Evolutionary conservation across 202 grass and related monocot genomes (phyloP), one percentile per base, ranked within the genome.

Genomic region (Dendrocalamus latiflorus): DNA sequence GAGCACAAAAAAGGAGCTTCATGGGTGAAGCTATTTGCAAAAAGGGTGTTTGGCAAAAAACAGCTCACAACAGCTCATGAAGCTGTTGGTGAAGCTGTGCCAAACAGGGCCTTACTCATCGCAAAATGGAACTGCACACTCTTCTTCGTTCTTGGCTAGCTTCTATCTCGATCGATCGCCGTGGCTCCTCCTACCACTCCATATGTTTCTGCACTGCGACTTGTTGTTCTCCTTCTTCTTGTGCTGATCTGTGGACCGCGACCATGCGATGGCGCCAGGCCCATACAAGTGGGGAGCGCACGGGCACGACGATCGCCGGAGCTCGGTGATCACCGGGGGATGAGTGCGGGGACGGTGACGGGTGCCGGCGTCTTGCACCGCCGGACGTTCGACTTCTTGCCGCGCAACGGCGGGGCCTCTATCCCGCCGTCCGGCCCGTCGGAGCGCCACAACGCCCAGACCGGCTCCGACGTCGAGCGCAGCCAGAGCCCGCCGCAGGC

Each of bases 401-500:
- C 20, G 43, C 25, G 28, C 25, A 49, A 43, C 43, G 57, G 17
- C 36, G 30, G 18, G 51, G 51, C 20, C 28, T 65, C 48, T 7
- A 4, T 45, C 20, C 78, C 87, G 55, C 87, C 82, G 64, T 89
- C 87, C 15, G 82, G 55, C 17, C 87, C 82, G 38, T 89, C 87
- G 8, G 45, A 72, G 65, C 34, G 34, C 16, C 87, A 85, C 72
- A 85, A 85, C 72, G 51, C 56, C 11, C 16, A n/a, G n/a, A 11
- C 14, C 0, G 22, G 68, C 36, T 38, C 63, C 1, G 49, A 57
- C 39, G 7, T 4, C 5, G 24, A 37, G n/a, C 15, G 21, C 13
- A 4, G 43, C 55, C 54, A 76, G 78, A 76, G 62, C 22, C 14
- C 8, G 33, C 12, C 36, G 72, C 54, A 8, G 78, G 6, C 39